Percentiles rank a stretch among this genome's conserved stretches.
Conservation (phyloP, 164 flowering plant genomes). For the Echeveria elegans region DNA sequence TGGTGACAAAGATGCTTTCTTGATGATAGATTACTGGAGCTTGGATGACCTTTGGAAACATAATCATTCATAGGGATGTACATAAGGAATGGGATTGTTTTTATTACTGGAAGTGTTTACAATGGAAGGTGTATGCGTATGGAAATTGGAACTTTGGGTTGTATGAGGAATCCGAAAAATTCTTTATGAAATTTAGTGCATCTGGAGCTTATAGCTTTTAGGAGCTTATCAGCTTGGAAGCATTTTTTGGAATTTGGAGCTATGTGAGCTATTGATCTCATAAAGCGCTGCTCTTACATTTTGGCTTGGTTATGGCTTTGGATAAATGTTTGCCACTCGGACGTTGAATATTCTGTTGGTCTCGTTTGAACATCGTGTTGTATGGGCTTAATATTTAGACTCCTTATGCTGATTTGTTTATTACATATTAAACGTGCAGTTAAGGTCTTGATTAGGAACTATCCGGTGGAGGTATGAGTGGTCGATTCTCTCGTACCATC, state of each 20-base stretch:
- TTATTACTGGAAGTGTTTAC: constrained; percentile 54
- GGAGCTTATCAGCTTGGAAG: constrained; percentile 52
- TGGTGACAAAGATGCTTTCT: constrained; percentile 45
- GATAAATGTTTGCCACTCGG: constrained; percentile 21
- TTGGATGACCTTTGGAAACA: constrained; percentile 94
- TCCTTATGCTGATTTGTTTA: no score
- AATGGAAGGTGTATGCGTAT: constrained; percentile 48
- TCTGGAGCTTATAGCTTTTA: constrained; percentile 86
- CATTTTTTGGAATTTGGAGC: constrained; percentile 51
- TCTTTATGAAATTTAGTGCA: constrained; percentile 56
- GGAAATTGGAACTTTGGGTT: constrained; percentile 53
- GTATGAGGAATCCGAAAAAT: constrained; percentile 47
- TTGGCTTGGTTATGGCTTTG: constrained; percentile 70
- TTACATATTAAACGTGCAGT: no score
- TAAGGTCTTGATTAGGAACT: no score
- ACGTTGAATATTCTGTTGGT: constrained; percentile 15
- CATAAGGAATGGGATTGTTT: constrained; percentile 71
- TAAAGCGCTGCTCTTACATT: constrained; percentile 92
- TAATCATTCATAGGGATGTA: constrained; percentile 92
- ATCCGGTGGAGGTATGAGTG: constrained; percentile 52
- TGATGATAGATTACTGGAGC: constrained; percentile 96
- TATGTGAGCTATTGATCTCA: constrained; percentile 87
- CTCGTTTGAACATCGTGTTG: background rate
- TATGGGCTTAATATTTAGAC: background rate
- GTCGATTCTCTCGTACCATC: constrained; percentile 78